A percentile compares a stretch with the other conserved stretches of the same genome.
These are phyloP conservation scores for Jatropha curcas DNA, from an alignment of 345 rosid genomes.

Conservation along the genomic window DNA sequence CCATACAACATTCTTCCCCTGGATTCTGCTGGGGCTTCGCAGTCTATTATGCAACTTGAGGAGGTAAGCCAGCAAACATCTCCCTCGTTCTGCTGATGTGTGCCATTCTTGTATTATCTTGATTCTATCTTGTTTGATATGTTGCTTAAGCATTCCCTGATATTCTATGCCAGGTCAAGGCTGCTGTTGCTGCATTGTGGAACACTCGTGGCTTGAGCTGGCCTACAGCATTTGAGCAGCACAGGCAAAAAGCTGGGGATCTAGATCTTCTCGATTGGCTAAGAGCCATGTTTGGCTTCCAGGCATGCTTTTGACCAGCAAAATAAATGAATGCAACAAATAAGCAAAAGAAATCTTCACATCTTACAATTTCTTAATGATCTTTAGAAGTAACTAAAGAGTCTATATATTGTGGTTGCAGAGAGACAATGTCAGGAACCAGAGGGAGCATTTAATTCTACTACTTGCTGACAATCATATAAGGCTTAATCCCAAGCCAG, in stretches of 20 bases:
- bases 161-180: conserved; percentile 64
- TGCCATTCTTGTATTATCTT: conserved; percentile 1
- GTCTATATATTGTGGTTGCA: conserved; percentile 39
- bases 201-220: conserved; percentile 86
- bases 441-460: conserved; percentile 92
- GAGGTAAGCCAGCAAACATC: conserved; percentile 53
- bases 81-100: conserved; percentile 13
- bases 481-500: conserved; percentile 84
- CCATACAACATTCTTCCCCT: conserved; percentile 97
- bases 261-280: conserved; percentile 95
- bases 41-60: conserved; percentile 91
- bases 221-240: conserved; percentile 85
- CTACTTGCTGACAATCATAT: conserved; percentile 82
- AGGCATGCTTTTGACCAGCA: conserved; percentile 51
- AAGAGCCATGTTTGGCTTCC: conserved; percentile 97
- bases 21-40: conserved; percentile 94
- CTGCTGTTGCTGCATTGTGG: conserved; percentile 86
- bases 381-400: conserved; percentile 13
- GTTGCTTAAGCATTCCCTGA: conserved; percentile 24
- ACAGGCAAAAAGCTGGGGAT: conserved; percentile 81
- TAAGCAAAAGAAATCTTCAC: background rate
- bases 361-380: conserved; percentile 4
- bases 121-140: conserved; percentile 12
- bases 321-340: background rate
- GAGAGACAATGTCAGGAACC: conserved; percentile 94